Percentiles rank a stretch among this genome's conserved stretches.
These are phyloP conservation scores for Trametes cingulata DNA, from an alignment of 768 basidiomycete species.

Conservation along the genomic window DNA sequence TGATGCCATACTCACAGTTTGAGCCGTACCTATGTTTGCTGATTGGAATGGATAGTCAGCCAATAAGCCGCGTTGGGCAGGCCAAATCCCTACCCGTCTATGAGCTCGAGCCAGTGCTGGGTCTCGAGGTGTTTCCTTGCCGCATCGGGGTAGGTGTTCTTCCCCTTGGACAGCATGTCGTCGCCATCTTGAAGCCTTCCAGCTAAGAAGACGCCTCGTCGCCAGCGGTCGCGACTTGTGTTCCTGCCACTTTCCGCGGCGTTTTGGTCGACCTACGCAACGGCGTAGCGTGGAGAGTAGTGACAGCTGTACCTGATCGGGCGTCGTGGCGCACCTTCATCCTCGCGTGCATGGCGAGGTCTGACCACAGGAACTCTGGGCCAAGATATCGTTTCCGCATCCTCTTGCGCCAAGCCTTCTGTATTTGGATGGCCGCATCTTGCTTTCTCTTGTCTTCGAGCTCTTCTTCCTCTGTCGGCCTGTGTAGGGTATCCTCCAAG, in stretches of 20 bases:
- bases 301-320: constrained; percentile 4
- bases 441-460: constrained; percentile 16
- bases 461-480: constrained; percentile 18
- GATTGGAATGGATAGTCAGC: neutral
- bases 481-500: constrained; percentile 7
- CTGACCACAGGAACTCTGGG: constrained; percentile 28
- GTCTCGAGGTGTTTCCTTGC: constrained; percentile 53
- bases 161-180: constrained; percentile 36
- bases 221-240: constrained; percentile 47
- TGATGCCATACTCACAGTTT: constrained; percentile 45
- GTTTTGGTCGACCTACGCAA: constrained; percentile 39
- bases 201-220: constrained; percentile 45
- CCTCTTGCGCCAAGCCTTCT: constrained; percentile 26
- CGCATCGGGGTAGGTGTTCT: constrained; percentile 32
- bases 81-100: constrained; percentile 50
- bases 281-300: too few species aligned
- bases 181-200: constrained; percentile 46
- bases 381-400: constrained; percentile 21
- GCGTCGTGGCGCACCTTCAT: constrained; percentile 24
- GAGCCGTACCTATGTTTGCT: constrained; percentile 66
- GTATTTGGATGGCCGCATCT: constrained; percentile 26
- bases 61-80: neutral
- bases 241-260: constrained; percentile 50
- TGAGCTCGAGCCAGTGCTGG: constrained; percentile 65
- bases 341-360: constrained; percentile 25